Percentiles rank a stretch among this genome's conserved stretches.
These are phyloP conservation scores for Syncephalis plumigaleata DNA, from an alignment of 371 early-diverging fungal genomes.

Conservation along the genomic window DNA sequence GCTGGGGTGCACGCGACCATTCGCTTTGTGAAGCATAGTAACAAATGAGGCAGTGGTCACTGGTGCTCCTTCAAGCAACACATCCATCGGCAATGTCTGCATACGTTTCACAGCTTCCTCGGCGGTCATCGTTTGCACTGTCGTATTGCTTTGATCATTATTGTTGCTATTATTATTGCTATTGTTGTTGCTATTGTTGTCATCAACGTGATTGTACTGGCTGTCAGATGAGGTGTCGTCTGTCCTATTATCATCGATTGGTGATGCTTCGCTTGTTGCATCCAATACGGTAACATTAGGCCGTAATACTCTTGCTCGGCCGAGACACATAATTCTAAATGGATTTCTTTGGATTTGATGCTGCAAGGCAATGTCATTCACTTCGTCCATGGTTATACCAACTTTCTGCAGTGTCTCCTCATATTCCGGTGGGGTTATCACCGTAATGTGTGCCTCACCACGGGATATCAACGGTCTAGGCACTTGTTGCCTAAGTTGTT, in stretches of 20 bases:
- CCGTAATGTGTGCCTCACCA: constrained; percentile 62
- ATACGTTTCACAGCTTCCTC: too few species aligned
- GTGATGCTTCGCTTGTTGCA: too few species aligned
- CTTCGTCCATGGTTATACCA: constrained; percentile 48
- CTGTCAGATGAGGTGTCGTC: too few species aligned
- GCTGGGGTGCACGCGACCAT: too few species aligned
- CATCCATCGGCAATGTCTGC: too few species aligned
- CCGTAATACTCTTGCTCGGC: constrained; percentile 23
- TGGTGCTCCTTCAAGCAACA: constrained; percentile 9
- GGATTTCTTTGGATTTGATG: constrained; percentile 31
- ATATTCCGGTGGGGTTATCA: constrained; percentile 58
- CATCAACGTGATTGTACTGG: too few species aligned
- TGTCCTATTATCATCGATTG: background rate
- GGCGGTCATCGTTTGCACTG: too few species aligned
- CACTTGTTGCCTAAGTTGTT: constrained; percentile 24
- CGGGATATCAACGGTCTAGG: constrained; percentile 23
- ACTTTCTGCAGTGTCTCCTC: constrained; percentile 25
- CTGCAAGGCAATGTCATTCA: constrained; percentile 34
- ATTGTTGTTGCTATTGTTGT: too few species aligned
- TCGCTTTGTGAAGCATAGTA: constrained; percentile 7
- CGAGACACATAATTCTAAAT: constrained; percentile 42
- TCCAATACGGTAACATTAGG: constrained; percentile 3
- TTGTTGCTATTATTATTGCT: too few species aligned
- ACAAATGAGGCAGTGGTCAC: constrained; percentile 10
- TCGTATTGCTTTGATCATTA: too few species aligned